Evolutionary conservation across 2,329 filamentous ascomycete genomes (phyloP).

Genomic region (Arthrobotrys iridis): DNA sequence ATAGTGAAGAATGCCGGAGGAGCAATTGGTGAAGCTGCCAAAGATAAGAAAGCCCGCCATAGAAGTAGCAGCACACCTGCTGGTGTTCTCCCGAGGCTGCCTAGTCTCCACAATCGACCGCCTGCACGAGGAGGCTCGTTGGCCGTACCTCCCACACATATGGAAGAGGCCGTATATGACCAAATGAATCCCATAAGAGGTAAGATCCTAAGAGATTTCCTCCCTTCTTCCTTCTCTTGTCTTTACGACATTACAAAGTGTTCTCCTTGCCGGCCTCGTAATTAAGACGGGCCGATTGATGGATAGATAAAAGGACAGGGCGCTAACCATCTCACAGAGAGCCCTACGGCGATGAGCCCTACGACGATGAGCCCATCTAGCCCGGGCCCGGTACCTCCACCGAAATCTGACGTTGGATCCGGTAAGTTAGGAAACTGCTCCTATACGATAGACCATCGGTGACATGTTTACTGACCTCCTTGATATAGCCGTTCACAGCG

Average conservation of each 20-base stretch:
- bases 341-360: constrained; percentile 32
- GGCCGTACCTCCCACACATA: constrained; percentile 25
- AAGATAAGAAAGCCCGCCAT: constrained; percentile 40
- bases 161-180: constrained; percentile 36
- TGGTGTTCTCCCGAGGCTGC: constrained; percentile 56
- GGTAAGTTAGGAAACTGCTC: constrained; percentile 17
- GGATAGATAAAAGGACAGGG: not conserved
- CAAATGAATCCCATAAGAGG: constrained; percentile 44
- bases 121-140: constrained; percentile 53
- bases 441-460: not conserved
- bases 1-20: constrained; percentile 40
- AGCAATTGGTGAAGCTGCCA: not conserved
- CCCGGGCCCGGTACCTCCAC: constrained; percentile 19
- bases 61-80: constrained; percentile 57
- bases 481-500: constrained; percentile 27
- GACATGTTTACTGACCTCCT: not conserved
- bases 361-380: constrained; percentile 21
- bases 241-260: too few species aligned
- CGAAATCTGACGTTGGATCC: constrained; percentile 44
- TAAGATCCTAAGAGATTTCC: constrained; percentile 9
- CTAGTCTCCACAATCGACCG: constrained; percentile 56
- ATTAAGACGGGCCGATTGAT: not conserved
- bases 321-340: constrained; percentile 37
- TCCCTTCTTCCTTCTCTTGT: not conserved
- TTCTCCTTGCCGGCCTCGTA: not conserved